A percentile compares a stretch with the other conserved stretches of the same genome.
Conservation (phyloP, 768 basidiomycete species). For the Lentinula raphanica region DNA sequence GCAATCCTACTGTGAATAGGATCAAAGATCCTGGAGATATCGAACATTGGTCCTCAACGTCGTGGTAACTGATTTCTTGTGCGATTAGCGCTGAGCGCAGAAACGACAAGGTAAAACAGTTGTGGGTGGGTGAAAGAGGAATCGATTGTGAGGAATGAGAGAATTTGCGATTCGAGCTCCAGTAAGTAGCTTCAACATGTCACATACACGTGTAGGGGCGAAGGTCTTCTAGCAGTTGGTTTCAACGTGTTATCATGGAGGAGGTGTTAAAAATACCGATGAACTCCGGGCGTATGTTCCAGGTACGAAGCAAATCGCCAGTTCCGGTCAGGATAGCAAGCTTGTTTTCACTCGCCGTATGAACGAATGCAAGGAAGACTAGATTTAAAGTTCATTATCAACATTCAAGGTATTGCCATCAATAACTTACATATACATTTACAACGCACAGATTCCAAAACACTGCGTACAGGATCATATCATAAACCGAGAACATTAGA, state of each 20-base stretch:
- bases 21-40: slow-evolving; percentile 1
- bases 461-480: not conserved
- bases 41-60: not conserved
- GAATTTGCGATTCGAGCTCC: not conserved
- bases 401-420: not conserved
- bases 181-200: slow-evolving; percentile 3
- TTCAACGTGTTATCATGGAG: slow-evolving; percentile 1
- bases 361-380: not conserved
- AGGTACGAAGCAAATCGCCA: not conserved
- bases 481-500: slow-evolving; percentile 12
- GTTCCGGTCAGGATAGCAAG: not conserved
- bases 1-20: not conserved
- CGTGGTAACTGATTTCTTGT: not conserved
- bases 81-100: not conserved
- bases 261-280: not conserved
- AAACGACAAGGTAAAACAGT: not conserved
- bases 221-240: not conserved
- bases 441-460: not conserved
- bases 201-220: slow-evolving; percentile 6
- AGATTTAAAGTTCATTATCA: not conserved
- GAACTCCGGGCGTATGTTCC: not conserved
- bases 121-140: not conserved
- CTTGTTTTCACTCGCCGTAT: not conserved
- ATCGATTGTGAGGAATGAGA: not conserved
- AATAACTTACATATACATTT: not conserved